Conservation (phyloP, 352 stramenopile genomes). For the Globisporangium barbulae region DNA sequence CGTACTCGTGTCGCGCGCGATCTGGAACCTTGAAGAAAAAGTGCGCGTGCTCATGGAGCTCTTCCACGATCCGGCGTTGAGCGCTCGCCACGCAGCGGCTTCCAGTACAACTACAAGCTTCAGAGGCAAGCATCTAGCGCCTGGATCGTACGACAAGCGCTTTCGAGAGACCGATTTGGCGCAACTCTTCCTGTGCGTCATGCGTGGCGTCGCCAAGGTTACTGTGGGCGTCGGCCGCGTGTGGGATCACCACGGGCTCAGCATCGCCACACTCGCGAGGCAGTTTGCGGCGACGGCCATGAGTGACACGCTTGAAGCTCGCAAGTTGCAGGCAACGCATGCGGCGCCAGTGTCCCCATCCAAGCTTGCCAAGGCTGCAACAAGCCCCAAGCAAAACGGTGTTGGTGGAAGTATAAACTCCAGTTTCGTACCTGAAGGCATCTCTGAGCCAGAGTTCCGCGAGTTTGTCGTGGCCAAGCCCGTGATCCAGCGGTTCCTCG, state of each 20-base stretch:
- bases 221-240: conserved; percentile 43
- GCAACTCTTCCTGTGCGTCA: conserved; percentile 50
- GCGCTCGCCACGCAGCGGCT: conserved; percentile 16
- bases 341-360: not conserved
- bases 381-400: not conserved
- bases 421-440: not conserved
- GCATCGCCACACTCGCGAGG: conserved; percentile 18
- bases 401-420: not conserved
- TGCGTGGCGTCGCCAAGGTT: conserved; percentile 47
- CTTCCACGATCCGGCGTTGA: conserved; percentile 43
- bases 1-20: conserved; percentile 52
- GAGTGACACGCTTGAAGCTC: conserved; percentile 4
- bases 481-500: conserved; percentile 40
- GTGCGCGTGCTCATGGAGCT: conserved; percentile 44
- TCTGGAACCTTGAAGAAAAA: conserved; percentile 63
- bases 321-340: not conserved
- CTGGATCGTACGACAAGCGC: conserved; percentile 9
- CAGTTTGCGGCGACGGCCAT: conserved; percentile 23
- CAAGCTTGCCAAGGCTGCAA: not conserved
- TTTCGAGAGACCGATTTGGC: conserved; percentile 58
- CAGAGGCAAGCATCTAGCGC: conserved; percentile 7
- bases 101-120: conserved; percentile 12
- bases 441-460: conserved; percentile 28
- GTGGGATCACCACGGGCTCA: conserved; percentile 33
- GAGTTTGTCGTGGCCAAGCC: conserved; percentile 34